phyloP scores from a whole-genome alignment of 73 alveolate species.

The Uronychia setigera region DNA sequence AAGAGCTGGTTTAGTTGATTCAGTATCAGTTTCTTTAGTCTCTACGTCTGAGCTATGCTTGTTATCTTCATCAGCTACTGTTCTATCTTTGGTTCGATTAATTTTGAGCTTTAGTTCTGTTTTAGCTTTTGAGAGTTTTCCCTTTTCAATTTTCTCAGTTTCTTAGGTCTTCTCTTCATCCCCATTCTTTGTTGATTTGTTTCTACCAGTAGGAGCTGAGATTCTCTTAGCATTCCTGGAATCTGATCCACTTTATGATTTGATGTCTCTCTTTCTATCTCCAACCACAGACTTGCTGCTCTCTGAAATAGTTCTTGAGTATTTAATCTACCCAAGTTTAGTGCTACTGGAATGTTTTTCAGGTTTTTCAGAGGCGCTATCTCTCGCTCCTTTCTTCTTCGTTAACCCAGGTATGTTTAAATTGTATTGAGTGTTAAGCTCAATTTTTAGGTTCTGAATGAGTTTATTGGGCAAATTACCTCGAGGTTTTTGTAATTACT shows the following conservation, averaged over 20 bases:
- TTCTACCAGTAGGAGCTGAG: no score
- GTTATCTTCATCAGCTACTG: neutral
- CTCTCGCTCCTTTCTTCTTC: neutral
- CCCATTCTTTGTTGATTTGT: no score
- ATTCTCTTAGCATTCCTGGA: neutral
- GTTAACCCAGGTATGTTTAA: neutral
- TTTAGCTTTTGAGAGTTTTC: neutral
- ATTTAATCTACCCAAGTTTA: neutral
- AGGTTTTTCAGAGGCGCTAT: neutral
- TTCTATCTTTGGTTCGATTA: neutral
- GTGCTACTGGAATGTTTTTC: neutral
- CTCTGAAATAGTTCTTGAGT: neutral
- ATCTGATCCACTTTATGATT: neutral
- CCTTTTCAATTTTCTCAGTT: neutral
- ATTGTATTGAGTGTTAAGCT: neutral
- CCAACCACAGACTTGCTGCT: neutral
- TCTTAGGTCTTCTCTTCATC: neutral
- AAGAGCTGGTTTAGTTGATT: no score
- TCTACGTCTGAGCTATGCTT: neutral
- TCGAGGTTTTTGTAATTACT: constrained; percentile 38
- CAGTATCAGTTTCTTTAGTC: neutral
- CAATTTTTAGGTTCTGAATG: neutral
- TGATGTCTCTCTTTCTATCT: neutral
- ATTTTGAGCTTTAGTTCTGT: neutral
- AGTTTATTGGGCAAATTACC: neutral